phyloP scores from a whole-genome alignment of 2,329 filamentous ascomycete genomes.

The Microcyclosporella mali region DNA sequence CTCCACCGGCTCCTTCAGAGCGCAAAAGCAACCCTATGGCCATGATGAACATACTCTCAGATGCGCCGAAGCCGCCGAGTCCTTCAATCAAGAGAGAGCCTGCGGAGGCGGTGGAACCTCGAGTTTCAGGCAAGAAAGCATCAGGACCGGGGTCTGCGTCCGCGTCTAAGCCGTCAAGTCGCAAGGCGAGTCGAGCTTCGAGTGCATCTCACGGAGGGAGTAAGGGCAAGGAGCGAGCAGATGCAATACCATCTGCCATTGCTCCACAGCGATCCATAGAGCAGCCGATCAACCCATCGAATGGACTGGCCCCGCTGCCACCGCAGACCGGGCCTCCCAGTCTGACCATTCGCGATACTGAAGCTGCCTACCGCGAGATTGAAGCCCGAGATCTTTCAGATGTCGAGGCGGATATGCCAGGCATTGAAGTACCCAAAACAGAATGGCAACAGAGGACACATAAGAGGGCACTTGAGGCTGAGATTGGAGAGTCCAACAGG shows the following conservation, averaged over 20 bases:
- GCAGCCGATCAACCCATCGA: too few relatives aligned
- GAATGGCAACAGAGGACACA: slow-evolving; percentile 50
- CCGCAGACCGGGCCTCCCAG: slow-evolving; percentile 31
- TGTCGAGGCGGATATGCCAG: slow-evolving; percentile 49
- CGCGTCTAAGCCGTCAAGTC: slow-evolving; percentile 16
- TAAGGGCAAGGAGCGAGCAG: slow-evolving; percentile 8
- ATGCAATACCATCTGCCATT: slow-evolving; percentile 4
- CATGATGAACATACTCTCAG: slow-evolving; percentile 89
- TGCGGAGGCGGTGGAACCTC: background rate
- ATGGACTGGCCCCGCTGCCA: slow-evolving; percentile 7
- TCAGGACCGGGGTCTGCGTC: slow-evolving; percentile 6
- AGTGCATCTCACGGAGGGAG: slow-evolving; percentile 21
- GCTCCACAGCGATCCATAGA: slow-evolving; percentile 2
- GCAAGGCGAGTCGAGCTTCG: slow-evolving; percentile 25
- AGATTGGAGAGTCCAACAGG: slow-evolving; percentile 56
- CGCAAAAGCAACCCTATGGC: slow-evolving; percentile 85
- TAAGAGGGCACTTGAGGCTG: slow-evolving; percentile 65
- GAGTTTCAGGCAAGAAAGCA: background rate
- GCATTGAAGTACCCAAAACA: slow-evolving; percentile 47
- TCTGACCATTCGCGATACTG: slow-evolving; percentile 43
- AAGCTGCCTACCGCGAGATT: slow-evolving; percentile 55
- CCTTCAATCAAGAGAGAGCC: slow-evolving; percentile 6
- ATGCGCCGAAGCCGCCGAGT: slow-evolving; percentile 38
- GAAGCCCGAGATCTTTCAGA: slow-evolving; percentile 58
- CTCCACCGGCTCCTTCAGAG: too few relatives aligned